Evolutionary conservation across 805 yeast species (phyloP), one percentile per base, ranked within the genome.

Genomic region (Metschnikowia vanudenii): DNA sequence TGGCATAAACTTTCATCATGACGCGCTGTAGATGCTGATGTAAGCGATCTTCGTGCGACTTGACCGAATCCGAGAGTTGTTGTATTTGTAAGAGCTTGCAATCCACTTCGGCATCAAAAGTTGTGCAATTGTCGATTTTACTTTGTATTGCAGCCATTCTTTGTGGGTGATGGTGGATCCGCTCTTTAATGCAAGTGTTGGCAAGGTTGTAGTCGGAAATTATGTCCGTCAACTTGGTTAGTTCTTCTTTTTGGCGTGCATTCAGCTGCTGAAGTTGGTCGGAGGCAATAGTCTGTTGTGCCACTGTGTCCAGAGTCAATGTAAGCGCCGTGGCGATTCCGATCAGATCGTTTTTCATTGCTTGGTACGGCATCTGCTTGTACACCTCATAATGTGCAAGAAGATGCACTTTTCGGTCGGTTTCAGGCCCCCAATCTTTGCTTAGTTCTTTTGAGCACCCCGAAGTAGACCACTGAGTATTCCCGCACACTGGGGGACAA

Each of bases 291-390:
- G 32, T 32, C 14, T 55, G 57, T 22, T 52, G 50, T 5, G 28
- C 14, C 2, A 55, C 57, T 4, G 54, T 51, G 8, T 38, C 44
- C 43, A 36, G 46, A 22, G 55, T 52, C 30, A 50, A 26, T 7
- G 48, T 50, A 14, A 54, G 50, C 10, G 57, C 59, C 12, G 53
- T 49, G 22, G 57, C 59, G 17, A 55, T 55, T n/a, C 57, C 59
- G 13, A 55, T 55, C 56, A 52, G 56, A 24, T 55, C 59, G 44
- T 50, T 54, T 35, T 54, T 55, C 46, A 45, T 47, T 13, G 57
- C 48, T 30, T 44, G 35, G 33, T 54, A 55, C 3, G 59, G 55
- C 31, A 55, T 51, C 32, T 40, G 45, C 18, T 37, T 35, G 32
- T 47, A 54, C 4, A 46, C 53, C 18, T 51, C 57, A 26, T 47